A percentile compares a stretch with the other conserved stretches of the same genome.
These are phyloP conservation scores for Grammothele lineata DNA, from an alignment of 768 basidiomycete species.

Conservation along the genomic window DNA sequence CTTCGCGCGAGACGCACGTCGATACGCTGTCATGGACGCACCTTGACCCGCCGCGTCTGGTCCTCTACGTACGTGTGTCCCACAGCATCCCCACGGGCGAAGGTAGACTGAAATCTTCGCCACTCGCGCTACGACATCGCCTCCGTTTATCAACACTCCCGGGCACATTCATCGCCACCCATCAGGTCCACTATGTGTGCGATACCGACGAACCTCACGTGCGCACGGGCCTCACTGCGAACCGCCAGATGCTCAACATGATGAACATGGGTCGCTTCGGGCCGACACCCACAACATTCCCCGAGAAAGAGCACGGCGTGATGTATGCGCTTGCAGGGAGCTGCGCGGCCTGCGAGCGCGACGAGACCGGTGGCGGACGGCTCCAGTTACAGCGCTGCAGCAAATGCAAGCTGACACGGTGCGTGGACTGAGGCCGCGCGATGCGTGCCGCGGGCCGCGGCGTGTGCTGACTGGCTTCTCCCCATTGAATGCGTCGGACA, in stretches of 20 bases:
- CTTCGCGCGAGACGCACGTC: slow-evolving; percentile 7
- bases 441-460: too few relatives aligned
- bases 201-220: slow-evolving; percentile 8
- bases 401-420: slow-evolving; percentile 9
- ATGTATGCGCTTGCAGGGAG: slow-evolving; percentile 6
- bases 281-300: not conserved
- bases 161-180: too few relatives aligned
- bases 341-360: slow-evolving; percentile 10
- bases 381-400: slow-evolving; percentile 3
- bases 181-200: slow-evolving; percentile 13
- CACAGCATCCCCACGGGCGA: too few relatives aligned
- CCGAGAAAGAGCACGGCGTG: not conserved
- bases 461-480: too few relatives aligned
- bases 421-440: too few relatives aligned
- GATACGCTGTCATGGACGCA: slow-evolving; percentile 5
- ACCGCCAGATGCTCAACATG: not conserved
- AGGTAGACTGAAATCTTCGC: too few relatives aligned
- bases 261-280: slow-evolving; percentile 1
- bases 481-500: too few relatives aligned
- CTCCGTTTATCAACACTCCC: too few relatives aligned
- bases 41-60: slow-evolving; percentile 7
- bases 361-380: slow-evolving; percentile 1
- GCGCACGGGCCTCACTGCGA: not conserved
- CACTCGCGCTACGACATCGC: too few relatives aligned
- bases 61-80: slow-evolving; percentile 8